A percentile compares a stretch with the other conserved stretches of the same genome.
Conservation (phyloP, 495 filamentous ascomycete species). For the Penicillium crystallinum region DNA sequence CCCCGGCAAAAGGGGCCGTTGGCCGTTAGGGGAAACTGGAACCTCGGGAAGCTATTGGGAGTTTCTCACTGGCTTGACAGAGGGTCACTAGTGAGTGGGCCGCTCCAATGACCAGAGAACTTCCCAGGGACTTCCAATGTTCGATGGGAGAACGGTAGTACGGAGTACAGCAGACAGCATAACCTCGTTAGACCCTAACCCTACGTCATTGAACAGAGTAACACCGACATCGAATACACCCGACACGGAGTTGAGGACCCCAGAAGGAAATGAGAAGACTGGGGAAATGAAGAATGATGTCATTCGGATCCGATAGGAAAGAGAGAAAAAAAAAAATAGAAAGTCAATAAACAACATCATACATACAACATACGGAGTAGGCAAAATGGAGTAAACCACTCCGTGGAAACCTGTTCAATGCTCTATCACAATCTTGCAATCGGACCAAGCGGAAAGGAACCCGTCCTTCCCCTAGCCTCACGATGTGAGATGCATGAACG, state of each 20-base stretch:
- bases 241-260: neutral
- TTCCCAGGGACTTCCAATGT: too few species aligned
- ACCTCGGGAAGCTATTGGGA: conserved; percentile 4
- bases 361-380: neutral
- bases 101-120: neutral
- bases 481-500: conserved; percentile 4
- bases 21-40: conserved; percentile 16
- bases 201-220: neutral
- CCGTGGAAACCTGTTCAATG: neutral
- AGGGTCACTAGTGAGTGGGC: neutral
- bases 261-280: neutral
- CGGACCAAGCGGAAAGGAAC: conserved; percentile 5
- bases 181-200: too few species aligned
- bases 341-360: neutral
- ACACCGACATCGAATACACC: neutral
- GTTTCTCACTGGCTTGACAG: neutral
- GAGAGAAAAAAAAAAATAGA: too few species aligned
- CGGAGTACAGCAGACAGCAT: too few species aligned
- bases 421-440: conserved; percentile 2
- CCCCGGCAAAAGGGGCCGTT: conserved; percentile 14
- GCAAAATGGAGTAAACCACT: neutral
- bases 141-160: neutral
- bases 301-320: neutral
- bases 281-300: neutral
- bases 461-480: conserved; percentile 1